A percentile compares a stretch with the other conserved stretches of the same genome.
Conservation (phyloP, 768 basidiomycete genomes). For the Chiua virens region DNA sequence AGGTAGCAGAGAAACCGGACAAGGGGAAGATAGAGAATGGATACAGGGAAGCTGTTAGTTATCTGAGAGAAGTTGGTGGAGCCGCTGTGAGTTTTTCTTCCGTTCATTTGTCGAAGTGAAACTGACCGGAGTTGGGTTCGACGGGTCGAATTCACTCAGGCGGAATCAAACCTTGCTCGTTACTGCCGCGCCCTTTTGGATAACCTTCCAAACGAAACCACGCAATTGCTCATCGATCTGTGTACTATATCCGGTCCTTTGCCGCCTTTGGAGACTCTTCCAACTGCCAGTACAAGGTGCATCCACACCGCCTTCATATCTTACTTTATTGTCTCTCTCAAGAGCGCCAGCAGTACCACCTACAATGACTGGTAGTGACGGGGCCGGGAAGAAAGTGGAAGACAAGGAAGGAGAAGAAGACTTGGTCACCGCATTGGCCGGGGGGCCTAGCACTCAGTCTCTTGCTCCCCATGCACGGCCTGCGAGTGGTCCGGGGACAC, state of each 20-base stretch:
- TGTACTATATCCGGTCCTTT: constrained; percentile 69
- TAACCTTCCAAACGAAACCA: constrained; percentile 84
- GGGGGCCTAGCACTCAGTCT: constrained; percentile 29
- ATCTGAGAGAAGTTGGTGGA: constrained; percentile 75
- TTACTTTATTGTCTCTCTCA: constrained; percentile 78
- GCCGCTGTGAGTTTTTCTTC: constrained; percentile 59
- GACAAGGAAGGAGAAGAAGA: constrained; percentile 19
- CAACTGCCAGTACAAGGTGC: constrained; percentile 21
- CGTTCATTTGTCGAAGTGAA: background rate
- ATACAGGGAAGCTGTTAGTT: constrained; percentile 76
- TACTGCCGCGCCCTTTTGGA: constrained; percentile 88
- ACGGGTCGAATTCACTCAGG: constrained; percentile 44
- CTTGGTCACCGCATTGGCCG: constrained; percentile 9
- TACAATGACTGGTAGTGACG: constrained; percentile 37
- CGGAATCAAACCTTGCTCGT: constrained; percentile 80
- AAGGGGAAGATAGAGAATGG: constrained; percentile 38
- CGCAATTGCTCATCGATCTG: constrained; percentile 86
- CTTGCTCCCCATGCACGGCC: constrained; percentile 6
- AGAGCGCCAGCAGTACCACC: constrained; percentile 47
- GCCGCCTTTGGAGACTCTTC: constrained; percentile 30
- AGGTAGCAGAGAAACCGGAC: constrained; percentile 13
- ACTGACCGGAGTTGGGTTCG: background rate
- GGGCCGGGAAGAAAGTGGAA: constrained; percentile 18
- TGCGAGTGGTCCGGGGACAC: constrained; percentile 11
- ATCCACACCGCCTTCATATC: constrained; percentile 58